Conservation (phyloP, 176 grass and related monocot species). For the Eragrostis curvula region DNA sequence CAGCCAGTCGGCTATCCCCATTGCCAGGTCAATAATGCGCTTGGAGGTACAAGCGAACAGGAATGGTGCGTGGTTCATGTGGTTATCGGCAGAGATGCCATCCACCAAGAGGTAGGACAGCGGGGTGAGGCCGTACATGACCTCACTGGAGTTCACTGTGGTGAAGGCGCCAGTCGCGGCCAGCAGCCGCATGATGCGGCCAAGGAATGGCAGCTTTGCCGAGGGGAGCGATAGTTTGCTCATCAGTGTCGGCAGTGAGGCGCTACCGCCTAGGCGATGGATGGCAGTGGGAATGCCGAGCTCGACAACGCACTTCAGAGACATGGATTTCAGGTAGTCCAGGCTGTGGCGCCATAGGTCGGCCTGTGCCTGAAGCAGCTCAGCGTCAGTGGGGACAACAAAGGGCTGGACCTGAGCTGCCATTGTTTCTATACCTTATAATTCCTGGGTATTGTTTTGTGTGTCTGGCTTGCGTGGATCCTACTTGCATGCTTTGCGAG, state of each 20-base stretch:
- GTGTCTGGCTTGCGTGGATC: neutral
- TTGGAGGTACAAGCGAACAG: neutral
- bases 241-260: constrained; percentile 19
- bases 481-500: neutral
- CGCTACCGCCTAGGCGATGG: constrained; percentile 25
- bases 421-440: neutral
- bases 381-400: neutral
- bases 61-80: neutral
- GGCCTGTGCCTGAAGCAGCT: constrained; percentile 31
- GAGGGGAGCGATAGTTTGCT: constrained; percentile 17
- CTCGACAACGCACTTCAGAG: constrained; percentile 41
- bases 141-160: too few relatives aligned
- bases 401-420: neutral
- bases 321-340: constrained; percentile 20
- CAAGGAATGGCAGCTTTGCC: neutral
- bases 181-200: constrained; percentile 46
- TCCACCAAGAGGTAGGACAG: constrained; percentile 26
- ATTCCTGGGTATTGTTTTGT: neutral
- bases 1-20: constrained; percentile 29
- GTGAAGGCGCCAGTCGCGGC: constrained; percentile 3
- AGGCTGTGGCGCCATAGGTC: constrained; percentile 36
- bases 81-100: neutral
- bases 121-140: constrained; percentile 31
- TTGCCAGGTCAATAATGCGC: neutral
- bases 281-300: constrained; percentile 45